phyloP scores from a whole-genome alignment of 106 monocot genomes.

The Dendrobium chrysotoxum region DNA sequence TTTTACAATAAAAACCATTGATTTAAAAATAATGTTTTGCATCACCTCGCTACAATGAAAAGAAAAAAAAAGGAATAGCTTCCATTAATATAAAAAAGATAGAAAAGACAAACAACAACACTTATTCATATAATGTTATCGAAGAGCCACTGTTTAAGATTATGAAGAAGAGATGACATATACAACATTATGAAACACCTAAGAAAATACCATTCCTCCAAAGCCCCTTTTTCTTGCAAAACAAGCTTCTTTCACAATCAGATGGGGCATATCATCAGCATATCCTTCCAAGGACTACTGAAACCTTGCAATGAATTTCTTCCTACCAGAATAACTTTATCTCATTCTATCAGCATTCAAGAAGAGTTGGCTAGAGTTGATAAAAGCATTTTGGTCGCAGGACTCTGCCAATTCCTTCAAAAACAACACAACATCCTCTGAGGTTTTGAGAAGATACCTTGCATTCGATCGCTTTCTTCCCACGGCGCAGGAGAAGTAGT shows the following conservation, averaged over 20 bases:
- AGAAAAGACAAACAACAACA: too few relatives aligned
- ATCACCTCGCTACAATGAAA: too few relatives aligned
- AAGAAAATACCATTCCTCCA: background rate
- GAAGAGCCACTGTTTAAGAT: background rate
- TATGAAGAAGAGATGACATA: background rate
- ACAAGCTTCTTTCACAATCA: background rate
- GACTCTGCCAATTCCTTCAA: conserved; percentile 63
- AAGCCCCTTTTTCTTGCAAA: background rate
- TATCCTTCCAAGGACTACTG: too few relatives aligned
- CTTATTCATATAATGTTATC: background rate
- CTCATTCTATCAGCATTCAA: background rate
- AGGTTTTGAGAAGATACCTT: conserved; percentile 71
- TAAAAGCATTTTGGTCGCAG: background rate
- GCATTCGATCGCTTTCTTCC: conserved; percentile 81
- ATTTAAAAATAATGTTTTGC: too few relatives aligned
- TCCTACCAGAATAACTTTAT: background rate
- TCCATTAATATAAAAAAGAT: too few relatives aligned
- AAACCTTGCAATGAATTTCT: too few relatives aligned
- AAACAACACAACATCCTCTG: conserved; percentile 79
- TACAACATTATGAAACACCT: background rate
- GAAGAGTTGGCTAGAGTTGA: background rate
- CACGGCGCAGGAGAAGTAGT: conserved; percentile 91
- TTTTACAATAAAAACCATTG: too few relatives aligned
- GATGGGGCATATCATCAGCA: too few relatives aligned
- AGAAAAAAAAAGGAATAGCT: too few relatives aligned